Evolutionary conservation across 2,329 filamentous ascomycete genomes (phyloP), one percentile per base, ranked within the genome.

Genomic region (Madurella fahalii): DNA sequence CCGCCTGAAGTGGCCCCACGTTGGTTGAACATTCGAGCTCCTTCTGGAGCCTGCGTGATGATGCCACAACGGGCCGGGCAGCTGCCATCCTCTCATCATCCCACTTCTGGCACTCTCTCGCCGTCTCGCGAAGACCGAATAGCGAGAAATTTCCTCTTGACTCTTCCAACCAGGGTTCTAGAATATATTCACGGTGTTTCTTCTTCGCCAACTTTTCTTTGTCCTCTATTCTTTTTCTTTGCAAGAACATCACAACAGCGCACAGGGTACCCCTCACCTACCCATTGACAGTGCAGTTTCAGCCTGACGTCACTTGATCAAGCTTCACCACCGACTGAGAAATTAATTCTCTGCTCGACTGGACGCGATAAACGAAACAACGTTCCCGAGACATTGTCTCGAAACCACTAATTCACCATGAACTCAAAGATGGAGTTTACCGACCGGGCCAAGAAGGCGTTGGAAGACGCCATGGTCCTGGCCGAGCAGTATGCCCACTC

Each of bases 401-500:
- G 41, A 48, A 50, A 44, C 25, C 34, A 44, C 41, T 41, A 52
- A 44, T n/a, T 48, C 55, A 61, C 47, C 11, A 64, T 91, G 87
- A 82, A 81, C 72, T 82, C 85, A 50, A 83, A 85, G 66, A 90
- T 92, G 85, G 87, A 95, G 70, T 96, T 96, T 71, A 99, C 94
- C 62, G 93, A 97, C 74, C 80, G 89, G 74, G 94, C 90, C 62
- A 89, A 92, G 69, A 90, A 93, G 76, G 89, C 93, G 66, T 80
- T 99, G 69, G 84, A 89, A 66, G 90, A 96, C 71, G 89, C 92
- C 71, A 92, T 94, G 79, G 79, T 82, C 57, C 80, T 97, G 65
- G 91, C 93, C 63, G 85, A 91, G 72, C 87, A 94, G 75, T 95
- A 97, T 70, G 84, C 84, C 40, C 94, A 99, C 75, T 86, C 90